These are phyloP conservation scores for Cryptococcus sp. DNA, from an alignment of 1,284 basidiomycete genomes.

Conservation along the genomic window DNA sequence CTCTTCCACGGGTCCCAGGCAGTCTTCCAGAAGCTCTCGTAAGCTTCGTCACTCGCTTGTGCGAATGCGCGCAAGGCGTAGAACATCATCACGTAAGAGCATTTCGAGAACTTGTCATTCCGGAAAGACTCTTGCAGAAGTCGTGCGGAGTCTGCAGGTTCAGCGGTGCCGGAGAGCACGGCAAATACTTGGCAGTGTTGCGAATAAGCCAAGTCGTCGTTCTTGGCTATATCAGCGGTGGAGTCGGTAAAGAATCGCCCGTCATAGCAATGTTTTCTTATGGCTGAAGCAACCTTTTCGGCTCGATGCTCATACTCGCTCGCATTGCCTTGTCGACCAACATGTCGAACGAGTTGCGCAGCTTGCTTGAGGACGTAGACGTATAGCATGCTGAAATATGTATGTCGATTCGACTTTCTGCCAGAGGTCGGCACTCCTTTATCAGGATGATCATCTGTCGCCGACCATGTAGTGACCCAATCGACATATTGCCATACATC, in stretches of 20 bases:
- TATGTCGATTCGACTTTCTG: constrained; percentile 26
- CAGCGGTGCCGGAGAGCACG: constrained; percentile 19
- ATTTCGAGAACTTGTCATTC: constrained; percentile 16
- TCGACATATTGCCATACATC: constrained; percentile 39
- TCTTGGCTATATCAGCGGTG: constrained; percentile 17
- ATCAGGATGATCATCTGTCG: constrained; percentile 23
- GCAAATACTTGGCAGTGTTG: constrained; percentile 37
- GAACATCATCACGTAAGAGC: constrained; percentile 32
- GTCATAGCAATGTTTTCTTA: constrained; percentile 33
- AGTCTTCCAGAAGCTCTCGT: constrained; percentile 15
- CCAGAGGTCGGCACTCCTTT: constrained; percentile 35
- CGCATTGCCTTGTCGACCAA: constrained; percentile 23
- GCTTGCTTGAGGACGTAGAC: constrained; percentile 24
- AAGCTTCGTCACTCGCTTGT: constrained; percentile 17
- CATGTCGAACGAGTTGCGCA: constrained; percentile 13
- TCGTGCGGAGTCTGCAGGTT: constrained; percentile 4
- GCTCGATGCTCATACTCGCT: constrained; percentile 24
- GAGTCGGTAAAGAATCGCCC: constrained; percentile 31
- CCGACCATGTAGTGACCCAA: constrained; percentile 29
- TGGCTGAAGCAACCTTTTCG: constrained; percentile 15
- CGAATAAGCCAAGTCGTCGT: constrained; percentile 16
- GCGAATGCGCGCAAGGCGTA: constrained; percentile 38
- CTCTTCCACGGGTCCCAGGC: constrained; percentile 24
- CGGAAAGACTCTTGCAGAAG: constrained; percentile 20
- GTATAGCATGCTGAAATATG: constrained; percentile 38